Conservation (phyloP, 257 asterid species). For the Jacaranda copaia region DNA sequence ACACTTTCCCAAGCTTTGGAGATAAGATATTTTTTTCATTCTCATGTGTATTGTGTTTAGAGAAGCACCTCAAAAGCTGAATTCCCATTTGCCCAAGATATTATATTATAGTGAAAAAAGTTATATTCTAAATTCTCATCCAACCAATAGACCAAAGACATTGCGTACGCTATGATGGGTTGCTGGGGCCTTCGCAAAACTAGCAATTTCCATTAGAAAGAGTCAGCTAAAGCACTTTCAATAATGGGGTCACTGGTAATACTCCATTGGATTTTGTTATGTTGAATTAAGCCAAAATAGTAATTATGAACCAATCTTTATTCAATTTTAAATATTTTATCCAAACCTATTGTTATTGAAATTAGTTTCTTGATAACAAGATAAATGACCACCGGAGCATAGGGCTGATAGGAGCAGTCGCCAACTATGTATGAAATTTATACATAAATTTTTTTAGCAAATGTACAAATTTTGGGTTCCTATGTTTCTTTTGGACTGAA, state of each 20-base stretch:
- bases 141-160: constrained; percentile 55
- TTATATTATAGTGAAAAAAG: constrained; percentile 45
- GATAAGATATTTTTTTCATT: constrained; percentile 41
- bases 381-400: no score
- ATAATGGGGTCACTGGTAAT: constrained; percentile 6
- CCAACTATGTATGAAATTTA: neutral
- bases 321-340: neutral
- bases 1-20: constrained; percentile 47
- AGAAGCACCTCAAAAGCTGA: constrained; percentile 69
- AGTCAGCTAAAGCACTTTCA: constrained; percentile 33
- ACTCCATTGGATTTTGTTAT: constrained; percentile 8
- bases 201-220: constrained; percentile 27
- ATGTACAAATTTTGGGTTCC: neutral
- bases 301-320: neutral
- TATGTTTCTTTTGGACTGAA: neutral
- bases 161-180: constrained; percentile 20
- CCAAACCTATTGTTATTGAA: no score
- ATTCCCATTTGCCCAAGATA: constrained; percentile 79
- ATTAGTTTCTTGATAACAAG: no score
- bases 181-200: constrained; percentile 35
- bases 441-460: neutral
- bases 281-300: neutral
- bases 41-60: constrained; percentile 50
- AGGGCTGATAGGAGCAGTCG: neutral
- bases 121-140: constrained; percentile 62